A percentile compares a stretch with the other conserved stretches of the same genome.
Evolutionary conservation across 2,329 filamentous ascomycete genomes (phyloP).

Genomic region (Venturia effusa): DNA sequence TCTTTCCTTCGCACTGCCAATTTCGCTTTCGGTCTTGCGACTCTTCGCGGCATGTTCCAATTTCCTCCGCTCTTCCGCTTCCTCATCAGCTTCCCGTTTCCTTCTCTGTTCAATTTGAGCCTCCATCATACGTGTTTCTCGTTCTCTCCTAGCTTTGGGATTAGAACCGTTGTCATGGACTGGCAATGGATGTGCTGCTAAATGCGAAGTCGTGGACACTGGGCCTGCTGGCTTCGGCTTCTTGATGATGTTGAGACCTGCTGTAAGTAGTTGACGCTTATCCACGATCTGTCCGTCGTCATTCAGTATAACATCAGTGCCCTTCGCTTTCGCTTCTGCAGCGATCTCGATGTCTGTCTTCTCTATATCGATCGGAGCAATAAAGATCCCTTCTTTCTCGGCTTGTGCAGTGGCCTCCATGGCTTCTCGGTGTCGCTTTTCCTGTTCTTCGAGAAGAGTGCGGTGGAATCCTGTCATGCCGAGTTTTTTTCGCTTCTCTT

Average conservation of each 20-base stretch:
- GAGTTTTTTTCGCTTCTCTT: conserved; percentile 51
- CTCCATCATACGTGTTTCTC: conserved; percentile 70
- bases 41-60: conserved; percentile 60
- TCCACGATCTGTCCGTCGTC: conserved; percentile 77
- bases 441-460: conserved; percentile 59
- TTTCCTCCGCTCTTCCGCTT: conserved; percentile 54
- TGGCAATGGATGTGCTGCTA: conserved; percentile 15
- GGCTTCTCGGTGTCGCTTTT: conserved; percentile 57
- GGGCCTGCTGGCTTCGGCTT: conserved; percentile 45
- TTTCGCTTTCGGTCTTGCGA: conserved; percentile 65
- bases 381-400: conserved; percentile 22
- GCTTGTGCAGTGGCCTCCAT: conserved; percentile 47
- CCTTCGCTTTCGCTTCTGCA: conserved; percentile 53
- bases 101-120: conserved; percentile 63
- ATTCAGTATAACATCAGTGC: conserved; percentile 57
- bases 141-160: conserved; percentile 53
- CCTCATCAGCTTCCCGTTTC: conserved; percentile 59
- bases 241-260: conserved; percentile 62
- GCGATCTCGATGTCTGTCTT: conserved; percentile 55
- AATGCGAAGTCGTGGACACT: conserved; percentile 21
- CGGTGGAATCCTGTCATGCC: conserved; percentile 74
- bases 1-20: conserved; percentile 67
- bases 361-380: conserved; percentile 31
- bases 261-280: conserved; percentile 66
- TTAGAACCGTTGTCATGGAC: conserved; percentile 21